Conservation (phyloP, 805 yeast genomes). For the Wickerhamiella sergipiensis region DNA sequence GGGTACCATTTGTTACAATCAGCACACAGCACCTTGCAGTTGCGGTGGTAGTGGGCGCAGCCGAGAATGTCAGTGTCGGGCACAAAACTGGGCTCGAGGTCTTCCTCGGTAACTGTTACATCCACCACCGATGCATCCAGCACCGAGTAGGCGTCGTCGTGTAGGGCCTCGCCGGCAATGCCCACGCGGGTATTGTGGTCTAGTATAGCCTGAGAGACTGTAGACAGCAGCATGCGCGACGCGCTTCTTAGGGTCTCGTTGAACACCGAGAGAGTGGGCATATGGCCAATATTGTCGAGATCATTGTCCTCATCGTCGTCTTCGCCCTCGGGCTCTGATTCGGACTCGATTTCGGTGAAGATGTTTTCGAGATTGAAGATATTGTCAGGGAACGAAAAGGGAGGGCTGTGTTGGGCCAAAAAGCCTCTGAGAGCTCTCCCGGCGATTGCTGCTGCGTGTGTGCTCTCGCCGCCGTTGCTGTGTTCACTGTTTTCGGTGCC, state of each 20-base stretch:
- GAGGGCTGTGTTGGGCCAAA: not conserved
- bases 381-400: not conserved
- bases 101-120: not conserved
- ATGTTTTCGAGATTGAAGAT: not conserved
- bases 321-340: constrained; percentile 3
- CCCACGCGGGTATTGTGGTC: not conserved
- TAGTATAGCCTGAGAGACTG: not conserved
- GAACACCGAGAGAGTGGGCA: constrained; percentile 13
- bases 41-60: constrained; percentile 70
- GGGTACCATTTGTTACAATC: constrained; percentile 61
- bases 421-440: not conserved
- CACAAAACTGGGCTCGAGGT: not conserved
- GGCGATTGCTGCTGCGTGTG: not conserved
- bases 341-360: constrained; percentile 1
- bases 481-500: not conserved
- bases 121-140: not conserved
- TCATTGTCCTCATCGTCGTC: constrained; percentile 10
- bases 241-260: constrained; percentile 13
- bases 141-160: not conserved
- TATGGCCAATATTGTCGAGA: constrained; percentile 12
- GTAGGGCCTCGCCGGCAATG: constrained; percentile 2
- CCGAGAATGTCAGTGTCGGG: constrained; percentile 35
- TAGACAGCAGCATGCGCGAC: not conserved
- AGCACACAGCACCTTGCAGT: constrained; percentile 73
- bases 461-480: not conserved